Evolutionary conservation across 2,329 filamentous ascomycete species (phyloP), one percentile per base, ranked within the genome.

Genomic region (Grosmannia huntii): DNA sequence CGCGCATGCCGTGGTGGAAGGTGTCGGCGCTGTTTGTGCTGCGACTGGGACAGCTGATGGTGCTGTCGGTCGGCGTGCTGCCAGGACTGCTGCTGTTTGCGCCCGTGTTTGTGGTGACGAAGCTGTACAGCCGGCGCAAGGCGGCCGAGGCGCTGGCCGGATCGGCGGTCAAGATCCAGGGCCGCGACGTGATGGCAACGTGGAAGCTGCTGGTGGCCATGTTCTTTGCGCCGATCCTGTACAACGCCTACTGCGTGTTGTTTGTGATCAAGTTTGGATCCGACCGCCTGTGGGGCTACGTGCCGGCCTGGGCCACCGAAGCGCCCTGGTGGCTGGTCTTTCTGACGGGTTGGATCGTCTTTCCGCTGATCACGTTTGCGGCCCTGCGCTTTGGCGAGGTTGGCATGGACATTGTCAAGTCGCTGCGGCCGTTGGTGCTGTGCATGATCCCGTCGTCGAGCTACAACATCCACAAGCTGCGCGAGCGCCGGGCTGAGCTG

Each of bases 361-460:
- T 96, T 76, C 87, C 91, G 6, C 81, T 84, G 27, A 87, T 96
- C 65, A 96, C 91, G 0, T 96, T 95, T 70, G 91, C 90, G 5
- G 90, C 94, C 7, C 83, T 99, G 56, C 86, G 94, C 12, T 95
- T 97, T 64, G 94, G 94, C 53, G 94, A 99, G 73, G 86, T 95
- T n/a, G 94, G 92, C 56, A 96, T 99, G 90, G 94, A 99, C 68
- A 96, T 99, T 58, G 76, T 94, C 74, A 99, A 97, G 73, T 97
- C 92, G 0, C 80, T 99, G 19, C 83, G 90, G 11, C 94, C 94
- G 6, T 81, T 99, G 11, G 76, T 95, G 52, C 78, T 96, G 38
- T 94, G 89, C 63, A 79, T 97, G 66, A 87, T 87, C 65, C 94
- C 94, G 1, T 84, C 84, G 5, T 92, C 89, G 1, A 86, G 84